Evolutionary conservation across 2,329 filamentous ascomycete species (phyloP), one percentile per base, ranked within the genome.

Genomic region (Paraconiothyrium sp.): DNA sequence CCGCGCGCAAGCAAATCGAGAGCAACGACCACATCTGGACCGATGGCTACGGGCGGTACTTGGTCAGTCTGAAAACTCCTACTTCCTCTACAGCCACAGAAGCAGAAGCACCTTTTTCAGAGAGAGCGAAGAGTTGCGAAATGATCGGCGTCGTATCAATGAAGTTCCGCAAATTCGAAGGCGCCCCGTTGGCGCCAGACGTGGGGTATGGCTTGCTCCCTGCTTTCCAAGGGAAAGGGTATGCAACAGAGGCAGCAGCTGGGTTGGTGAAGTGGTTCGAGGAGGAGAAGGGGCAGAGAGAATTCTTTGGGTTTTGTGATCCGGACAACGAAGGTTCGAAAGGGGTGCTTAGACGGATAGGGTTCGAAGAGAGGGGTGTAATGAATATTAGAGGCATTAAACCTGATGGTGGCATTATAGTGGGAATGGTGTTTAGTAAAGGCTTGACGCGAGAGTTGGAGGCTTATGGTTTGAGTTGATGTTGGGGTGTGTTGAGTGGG

Each of bases 11-110:
- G 6, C 58, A 57, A 9, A 64, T 72, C 35, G 60, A 57, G 11
- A 61, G 66, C 32, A 51, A 57, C 22, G 37, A 55, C 43, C 39
- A 2, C 35, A 30, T 57, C 34, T 22, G 13, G 34, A 47, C 16
- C 20, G 67, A 67, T 22, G 72, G 72, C 35, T 73, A 69, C 57
- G 72, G 72, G 5, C 67, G 62, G 0, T 73, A 66, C 34, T 63
- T 75, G 1, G 60, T 75, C 49, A 60, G 57, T 20, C 61, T 73
- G 5, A 70, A 71, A 41, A 52, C 65, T 3, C 32, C 63, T 7
- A 54, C 30, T 4, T 32, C 32, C 10, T 43, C 54, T 8, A 7
- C 35, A 8, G 27, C 39, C n/a, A 8, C 39, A 20, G n/a, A 39
- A 9, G 47, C 9, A 34, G 39, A 7, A n/a, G n/a, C 4, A 4